These are phyloP conservation scores for Zizania latifolia DNA, from an alignment of 176 grass and related monocot genomes.

Conservation along the genomic window DNA sequence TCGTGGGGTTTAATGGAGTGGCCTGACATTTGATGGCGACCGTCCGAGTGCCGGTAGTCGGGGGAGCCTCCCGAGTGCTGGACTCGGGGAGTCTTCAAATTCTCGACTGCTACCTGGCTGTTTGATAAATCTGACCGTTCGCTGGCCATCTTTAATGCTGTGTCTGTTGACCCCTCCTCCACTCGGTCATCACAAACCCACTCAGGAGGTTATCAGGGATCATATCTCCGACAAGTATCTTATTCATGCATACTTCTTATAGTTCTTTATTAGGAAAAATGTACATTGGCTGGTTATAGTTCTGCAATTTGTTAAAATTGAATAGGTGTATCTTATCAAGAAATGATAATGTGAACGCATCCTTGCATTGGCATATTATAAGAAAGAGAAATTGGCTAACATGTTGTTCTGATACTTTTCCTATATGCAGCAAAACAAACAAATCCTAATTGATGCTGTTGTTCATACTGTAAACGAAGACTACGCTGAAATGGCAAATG, in stretches of 20 bases:
- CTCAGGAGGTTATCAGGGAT: too few relatives aligned
- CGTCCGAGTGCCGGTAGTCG: too few relatives aligned
- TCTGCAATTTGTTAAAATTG: not conserved
- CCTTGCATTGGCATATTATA: conserved; percentile 2
- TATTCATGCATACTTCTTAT: not conserved
- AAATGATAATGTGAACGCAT: not conserved
- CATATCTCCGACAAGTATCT: too few relatives aligned
- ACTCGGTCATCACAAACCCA: too few relatives aligned
- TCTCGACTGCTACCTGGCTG: too few relatives aligned
- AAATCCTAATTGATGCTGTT: conserved; percentile 95
- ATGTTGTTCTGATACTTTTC: not conserved
- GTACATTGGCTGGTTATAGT: not conserved
- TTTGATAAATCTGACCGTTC: too few relatives aligned
- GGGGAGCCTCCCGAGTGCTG: too few relatives aligned
- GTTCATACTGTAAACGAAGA: conserved; percentile 99
- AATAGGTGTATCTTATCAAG: not conserved
- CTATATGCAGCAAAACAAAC: conserved; percentile 91
- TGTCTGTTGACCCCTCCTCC: too few relatives aligned
- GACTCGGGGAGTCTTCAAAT: too few relatives aligned
- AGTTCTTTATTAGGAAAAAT: conserved; percentile 5
- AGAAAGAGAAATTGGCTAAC: conserved; percentile 16
- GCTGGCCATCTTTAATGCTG: too few relatives aligned
- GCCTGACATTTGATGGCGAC: too few relatives aligned
- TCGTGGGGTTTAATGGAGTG: too few relatives aligned
- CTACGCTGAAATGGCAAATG: conserved; percentile 99